These are phyloP conservation scores for Pseudocercospora pini-densiflorae DNA, from an alignment of 2,329 filamentous ascomycete genomes.

Conservation along the genomic window DNA sequence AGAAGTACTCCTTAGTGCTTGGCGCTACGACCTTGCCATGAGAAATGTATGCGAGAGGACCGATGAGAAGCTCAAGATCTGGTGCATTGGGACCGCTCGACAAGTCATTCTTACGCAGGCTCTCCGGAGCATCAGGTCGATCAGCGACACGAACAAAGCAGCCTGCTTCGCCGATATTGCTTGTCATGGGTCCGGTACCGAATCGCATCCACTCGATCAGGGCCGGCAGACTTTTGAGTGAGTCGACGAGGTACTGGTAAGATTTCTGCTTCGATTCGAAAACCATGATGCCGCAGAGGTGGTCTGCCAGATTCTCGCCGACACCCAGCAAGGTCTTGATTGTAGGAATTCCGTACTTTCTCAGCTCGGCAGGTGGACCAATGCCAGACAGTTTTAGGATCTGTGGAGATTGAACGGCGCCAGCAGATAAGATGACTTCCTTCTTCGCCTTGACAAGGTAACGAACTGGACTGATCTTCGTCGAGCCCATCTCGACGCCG, in stretches of 20 bases:
- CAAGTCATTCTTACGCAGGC: constrained; percentile 19
- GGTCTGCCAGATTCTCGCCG: constrained; percentile 65
- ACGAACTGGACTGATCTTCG: constrained; percentile 21
- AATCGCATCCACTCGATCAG: constrained; percentile 25
- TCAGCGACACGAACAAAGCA: constrained; percentile 21
- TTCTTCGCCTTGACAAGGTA: constrained; percentile 37
- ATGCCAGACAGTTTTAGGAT: constrained; percentile 64
- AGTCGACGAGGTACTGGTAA: constrained; percentile 17
- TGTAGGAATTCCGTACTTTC: constrained; percentile 59
- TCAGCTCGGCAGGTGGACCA: constrained; percentile 60
- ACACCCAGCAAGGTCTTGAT: constrained; percentile 63
- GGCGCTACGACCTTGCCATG: constrained; percentile 20
- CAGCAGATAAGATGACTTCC: constrained; percentile 49
- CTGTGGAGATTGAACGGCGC: constrained; percentile 46
- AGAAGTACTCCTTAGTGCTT: constrained; percentile 16
- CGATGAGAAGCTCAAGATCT: constrained; percentile 25
- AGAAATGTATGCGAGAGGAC: constrained; percentile 22
- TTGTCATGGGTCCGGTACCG: constrained; percentile 27
- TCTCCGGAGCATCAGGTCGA: constrained; percentile 19
- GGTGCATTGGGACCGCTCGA: constrained; percentile 12
- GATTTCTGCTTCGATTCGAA: constrained; percentile 43
- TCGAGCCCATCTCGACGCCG: constrained; percentile 27
- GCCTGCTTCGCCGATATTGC: constrained; percentile 19
- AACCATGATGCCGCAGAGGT: constrained; percentile 42
- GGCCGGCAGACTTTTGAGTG: constrained; percentile 22